These are phyloP conservation scores for Haplosporangium gracile DNA, from an alignment of 192 early-diverging fungal genomes.

Conservation along the genomic window DNA sequence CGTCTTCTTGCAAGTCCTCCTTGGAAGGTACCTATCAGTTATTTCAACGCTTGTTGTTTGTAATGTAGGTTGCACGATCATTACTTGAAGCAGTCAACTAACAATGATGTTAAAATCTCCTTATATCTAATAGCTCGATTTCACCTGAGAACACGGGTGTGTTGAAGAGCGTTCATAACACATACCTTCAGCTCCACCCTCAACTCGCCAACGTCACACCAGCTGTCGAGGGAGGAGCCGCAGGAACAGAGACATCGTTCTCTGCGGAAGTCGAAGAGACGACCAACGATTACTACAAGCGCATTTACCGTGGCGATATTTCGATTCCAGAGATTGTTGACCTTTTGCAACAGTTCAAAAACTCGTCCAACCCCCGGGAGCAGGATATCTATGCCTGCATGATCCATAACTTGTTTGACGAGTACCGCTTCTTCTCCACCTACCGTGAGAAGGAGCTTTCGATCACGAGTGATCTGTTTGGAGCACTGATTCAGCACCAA, in stretches of 20 bases:
- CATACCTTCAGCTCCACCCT: slow-evolving; percentile 66
- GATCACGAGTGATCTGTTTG: slow-evolving; percentile 93
- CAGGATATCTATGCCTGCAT: slow-evolving; percentile 91
- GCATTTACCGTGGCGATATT: slow-evolving; percentile 84
- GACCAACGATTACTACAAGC: slow-evolving; percentile 80
- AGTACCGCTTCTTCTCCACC: slow-evolving; percentile 94
- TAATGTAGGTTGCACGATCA: background rate
- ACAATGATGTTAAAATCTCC: background rate
- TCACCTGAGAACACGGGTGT: slow-evolving; percentile 72
- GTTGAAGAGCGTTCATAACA: slow-evolving; percentile 69
- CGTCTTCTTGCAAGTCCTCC: slow-evolving; percentile 77
- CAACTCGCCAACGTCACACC: slow-evolving; percentile 58
- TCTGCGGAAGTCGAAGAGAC: slow-evolving; percentile 84
- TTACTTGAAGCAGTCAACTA: background rate
- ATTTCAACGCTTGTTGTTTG: background rate
- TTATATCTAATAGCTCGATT: slow-evolving; percentile 57
- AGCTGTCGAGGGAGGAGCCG: slow-evolving; percentile 60
- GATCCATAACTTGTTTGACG: slow-evolving; percentile 95
- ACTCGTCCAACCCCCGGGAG: slow-evolving; percentile 78
- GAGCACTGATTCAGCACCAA: slow-evolving; percentile 90
- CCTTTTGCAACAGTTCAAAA: slow-evolving; percentile 82
- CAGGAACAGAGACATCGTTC: slow-evolving; percentile 64
- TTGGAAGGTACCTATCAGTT: slow-evolving; percentile 58
- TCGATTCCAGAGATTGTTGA: slow-evolving; percentile 89
- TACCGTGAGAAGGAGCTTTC: slow-evolving; percentile 94